phyloP scores from a whole-genome alignment of 1,284 basidiomycete genomes.

The Trametes sp. region DNA sequence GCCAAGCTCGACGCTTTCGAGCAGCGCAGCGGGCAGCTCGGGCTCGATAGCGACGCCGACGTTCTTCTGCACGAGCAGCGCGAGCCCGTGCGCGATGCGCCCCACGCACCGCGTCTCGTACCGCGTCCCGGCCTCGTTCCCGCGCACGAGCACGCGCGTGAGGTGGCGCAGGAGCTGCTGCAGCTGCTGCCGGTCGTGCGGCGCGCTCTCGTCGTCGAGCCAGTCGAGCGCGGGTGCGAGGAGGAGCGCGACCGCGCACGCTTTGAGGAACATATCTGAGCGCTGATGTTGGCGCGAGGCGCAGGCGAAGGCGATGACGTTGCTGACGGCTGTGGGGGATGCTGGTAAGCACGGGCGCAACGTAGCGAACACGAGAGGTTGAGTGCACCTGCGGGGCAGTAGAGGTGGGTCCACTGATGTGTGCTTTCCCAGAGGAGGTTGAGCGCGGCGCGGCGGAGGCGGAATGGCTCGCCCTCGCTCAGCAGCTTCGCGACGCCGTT shows the following conservation, averaged over 20 bases:
- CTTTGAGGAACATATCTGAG: slow-evolving; percentile 23
- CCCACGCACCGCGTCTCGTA: slow-evolving; percentile 9
- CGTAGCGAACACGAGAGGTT: not conserved
- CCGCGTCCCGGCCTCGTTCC: slow-evolving; percentile 15
- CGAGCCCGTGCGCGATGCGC: slow-evolving; percentile 14
- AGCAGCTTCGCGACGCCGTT: slow-evolving; percentile 16
- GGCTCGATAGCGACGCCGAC: slow-evolving; percentile 6
- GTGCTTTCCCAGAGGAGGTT: slow-evolving; percentile 23
- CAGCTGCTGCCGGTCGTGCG: slow-evolving; percentile 14
- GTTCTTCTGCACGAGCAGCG: slow-evolving; percentile 14
- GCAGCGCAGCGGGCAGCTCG: slow-evolving; percentile 8
- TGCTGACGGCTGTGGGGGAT: slow-evolving; percentile 9
- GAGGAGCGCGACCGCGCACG: slow-evolving; percentile 14
- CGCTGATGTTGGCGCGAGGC: slow-evolving; percentile 11
- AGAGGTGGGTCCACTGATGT: slow-evolving; percentile 11
- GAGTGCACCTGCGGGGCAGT: slow-evolving; percentile 16
- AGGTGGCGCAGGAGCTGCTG: slow-evolving; percentile 20
- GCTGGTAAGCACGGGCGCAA: not conserved
- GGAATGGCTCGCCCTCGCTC: slow-evolving; percentile 18
- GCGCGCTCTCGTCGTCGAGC: slow-evolving; percentile 1
- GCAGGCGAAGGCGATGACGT: slow-evolving; percentile 17
- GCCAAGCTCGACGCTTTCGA: slow-evolving; percentile 21
- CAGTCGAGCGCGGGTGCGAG: slow-evolving; percentile 12
- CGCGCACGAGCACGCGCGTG: slow-evolving; percentile 12
- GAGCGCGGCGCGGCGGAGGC: slow-evolving; percentile 23